Evolutionary conservation across 2,329 filamentous ascomycete species (phyloP).

Genomic region (Falciphora oryzae): DNA sequence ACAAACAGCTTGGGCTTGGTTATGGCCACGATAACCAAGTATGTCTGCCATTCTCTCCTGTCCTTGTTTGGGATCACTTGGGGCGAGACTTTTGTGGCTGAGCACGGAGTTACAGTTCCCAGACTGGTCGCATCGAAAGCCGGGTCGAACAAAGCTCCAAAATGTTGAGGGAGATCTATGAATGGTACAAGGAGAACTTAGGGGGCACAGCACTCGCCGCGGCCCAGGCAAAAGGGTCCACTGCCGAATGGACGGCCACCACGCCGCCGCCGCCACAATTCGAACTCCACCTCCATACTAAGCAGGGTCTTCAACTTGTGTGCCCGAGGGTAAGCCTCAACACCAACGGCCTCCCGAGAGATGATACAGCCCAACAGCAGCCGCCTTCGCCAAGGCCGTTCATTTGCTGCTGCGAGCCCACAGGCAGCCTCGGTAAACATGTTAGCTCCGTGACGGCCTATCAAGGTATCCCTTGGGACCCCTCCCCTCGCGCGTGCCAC

Average conservation of each 20-base stretch:
- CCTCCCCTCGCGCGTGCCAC: too few relatives aligned
- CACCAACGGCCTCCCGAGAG: not conserved
- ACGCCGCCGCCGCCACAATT: not conserved
- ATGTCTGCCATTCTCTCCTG: too few relatives aligned
- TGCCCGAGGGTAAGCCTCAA: not conserved
- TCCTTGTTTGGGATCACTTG: too few relatives aligned
- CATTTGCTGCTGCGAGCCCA: not conserved
- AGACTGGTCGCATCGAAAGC: not conserved
- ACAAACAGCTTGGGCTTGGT: slow-evolving; percentile 22
- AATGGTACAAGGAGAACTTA: not conserved
- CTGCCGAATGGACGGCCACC: not conserved
- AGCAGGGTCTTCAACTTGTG: not conserved
- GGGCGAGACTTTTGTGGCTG: too few relatives aligned
- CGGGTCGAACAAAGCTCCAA: not conserved
- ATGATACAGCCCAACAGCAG: too few relatives aligned
- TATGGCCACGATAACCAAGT: slow-evolving; percentile 15
- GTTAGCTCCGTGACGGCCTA: not conserved
- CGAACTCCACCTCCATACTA: not conserved
- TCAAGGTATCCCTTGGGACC: not conserved
- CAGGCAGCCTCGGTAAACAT: not conserved
- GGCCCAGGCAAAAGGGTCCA: not conserved
- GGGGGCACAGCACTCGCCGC: not conserved
- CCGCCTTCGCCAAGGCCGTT: too few relatives aligned
- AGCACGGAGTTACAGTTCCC: too few relatives aligned
- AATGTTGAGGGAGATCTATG: not conserved